Percentiles rank a stretch among this genome's conserved stretches.
These are phyloP conservation scores for Ophiocordyceps sinensis DNA, from an alignment of 2,329 filamentous ascomycete genomes.

Conservation along the genomic window DNA sequence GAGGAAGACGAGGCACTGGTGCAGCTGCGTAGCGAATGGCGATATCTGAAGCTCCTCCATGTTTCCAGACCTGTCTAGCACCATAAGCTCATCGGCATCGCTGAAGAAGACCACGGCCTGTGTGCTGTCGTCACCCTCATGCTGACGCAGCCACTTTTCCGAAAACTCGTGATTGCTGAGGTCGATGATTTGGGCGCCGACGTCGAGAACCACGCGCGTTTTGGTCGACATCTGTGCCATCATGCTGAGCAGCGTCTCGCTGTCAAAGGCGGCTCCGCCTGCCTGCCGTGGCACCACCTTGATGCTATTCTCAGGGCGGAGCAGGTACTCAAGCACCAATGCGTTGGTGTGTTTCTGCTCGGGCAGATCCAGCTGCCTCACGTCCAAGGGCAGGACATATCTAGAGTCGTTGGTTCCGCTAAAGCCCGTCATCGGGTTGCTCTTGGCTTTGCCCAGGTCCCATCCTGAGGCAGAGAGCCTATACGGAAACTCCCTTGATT, in stretches of 20 bases:
- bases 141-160: conserved; percentile 30
- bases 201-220: conserved; percentile 51
- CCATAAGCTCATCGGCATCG: conserved; percentile 36
- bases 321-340: conserved; percentile 42
- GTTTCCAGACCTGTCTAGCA: conserved; percentile 32
- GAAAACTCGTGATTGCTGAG: conserved; percentile 41
- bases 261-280: conserved; percentile 6
- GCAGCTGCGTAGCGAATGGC: conserved; percentile 39
- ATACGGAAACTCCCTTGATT: conserved; percentile 45
- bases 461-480: conserved; percentile 54
- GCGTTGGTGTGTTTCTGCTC: conserved; percentile 52
- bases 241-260: conserved; percentile 26
- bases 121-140: background rate
- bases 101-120: conserved; percentile 41
- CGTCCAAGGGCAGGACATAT: conserved; percentile 38
- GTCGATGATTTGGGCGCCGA: conserved; percentile 57
- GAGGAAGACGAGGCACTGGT: conserved; percentile 49
- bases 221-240: conserved; percentile 21
- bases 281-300: conserved; percentile 2
- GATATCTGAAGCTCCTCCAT: conserved; percentile 41
- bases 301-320: conserved; percentile 36
- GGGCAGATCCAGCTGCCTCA: conserved; percentile 40
- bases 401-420: conserved; percentile 54
- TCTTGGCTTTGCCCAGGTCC: conserved; percentile 40
- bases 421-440: conserved; percentile 45